Conservation (phyloP, 306 rosid species). For the Quercus rubra region DNA sequence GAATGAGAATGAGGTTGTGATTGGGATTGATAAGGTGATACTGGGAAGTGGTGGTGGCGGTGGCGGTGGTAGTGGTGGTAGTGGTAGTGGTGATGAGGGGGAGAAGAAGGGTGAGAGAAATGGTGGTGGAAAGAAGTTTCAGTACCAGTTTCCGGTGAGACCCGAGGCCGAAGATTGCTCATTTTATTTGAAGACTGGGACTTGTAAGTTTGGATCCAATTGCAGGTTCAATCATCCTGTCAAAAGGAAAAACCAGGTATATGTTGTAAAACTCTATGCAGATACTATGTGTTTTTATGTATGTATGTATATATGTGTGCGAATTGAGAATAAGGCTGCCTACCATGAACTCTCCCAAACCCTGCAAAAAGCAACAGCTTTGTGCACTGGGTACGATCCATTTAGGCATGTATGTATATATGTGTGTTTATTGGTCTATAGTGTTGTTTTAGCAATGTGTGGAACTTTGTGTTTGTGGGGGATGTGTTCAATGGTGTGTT, state of each 20-base stretch:
- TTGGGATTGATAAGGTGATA: constrained; percentile 19
- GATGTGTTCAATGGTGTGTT: no score
- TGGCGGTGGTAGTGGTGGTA: background rate
- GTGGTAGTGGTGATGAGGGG: constrained; percentile 18
- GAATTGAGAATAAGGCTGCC: no score
- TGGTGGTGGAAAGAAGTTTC: constrained; percentile 8
- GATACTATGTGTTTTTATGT: no score
- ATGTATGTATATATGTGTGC: background rate
- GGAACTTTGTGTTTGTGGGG: no score
- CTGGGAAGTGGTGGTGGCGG: constrained; percentile 2
- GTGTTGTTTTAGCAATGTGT: no score
- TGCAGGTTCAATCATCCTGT: constrained; percentile 94
- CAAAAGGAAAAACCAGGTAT: constrained; percentile 61
- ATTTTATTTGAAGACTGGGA: constrained; percentile 77
- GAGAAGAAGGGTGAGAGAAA: constrained; percentile 22
- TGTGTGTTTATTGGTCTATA: no score
- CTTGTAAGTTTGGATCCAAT: constrained; percentile 79
- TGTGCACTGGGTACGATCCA: no score
- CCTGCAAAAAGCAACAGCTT: no score
- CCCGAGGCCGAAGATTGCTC: constrained; percentile 95
- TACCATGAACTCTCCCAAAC: no score
- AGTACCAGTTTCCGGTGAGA: constrained; percentile 59
- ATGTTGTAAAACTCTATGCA: no score
- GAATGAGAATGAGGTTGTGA: constrained; percentile 33
- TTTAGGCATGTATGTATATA: no score